Percentiles rank a stretch among this genome's conserved stretches.
Evolutionary conservation across 352 stramenopile species (phyloP).

Genomic region (Phytophthora pseudosyringae): DNA sequence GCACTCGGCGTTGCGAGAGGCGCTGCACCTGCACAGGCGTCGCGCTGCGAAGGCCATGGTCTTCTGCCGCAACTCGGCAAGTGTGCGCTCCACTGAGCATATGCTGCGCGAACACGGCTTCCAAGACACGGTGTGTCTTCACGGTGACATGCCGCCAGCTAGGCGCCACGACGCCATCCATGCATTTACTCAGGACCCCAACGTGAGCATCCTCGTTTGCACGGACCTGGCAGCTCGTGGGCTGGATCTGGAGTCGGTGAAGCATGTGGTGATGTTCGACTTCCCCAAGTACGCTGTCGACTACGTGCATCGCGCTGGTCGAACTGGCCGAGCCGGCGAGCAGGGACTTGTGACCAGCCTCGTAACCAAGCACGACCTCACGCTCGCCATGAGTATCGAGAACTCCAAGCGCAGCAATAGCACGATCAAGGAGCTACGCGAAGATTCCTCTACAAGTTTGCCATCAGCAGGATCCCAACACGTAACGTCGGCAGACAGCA

Average conservation of each 20-base stretch:
- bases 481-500: constrained; percentile 12
- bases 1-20: constrained; percentile 71
- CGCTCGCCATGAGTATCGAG: constrained; percentile 66
- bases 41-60: constrained; percentile 66
- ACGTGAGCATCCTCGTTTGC: constrained; percentile 88
- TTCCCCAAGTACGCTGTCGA: constrained; percentile 93
- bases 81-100: constrained; percentile 80
- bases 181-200: constrained; percentile 49
- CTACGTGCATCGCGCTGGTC: constrained; percentile 93
- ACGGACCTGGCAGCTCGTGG: constrained; percentile 94
- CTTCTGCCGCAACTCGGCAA: constrained; percentile 80
- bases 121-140: constrained; percentile 59
- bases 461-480: constrained; percentile 5
- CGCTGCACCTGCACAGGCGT: constrained; percentile 49
- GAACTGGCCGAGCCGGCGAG: constrained; percentile 67
- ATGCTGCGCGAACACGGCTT: constrained; percentile 85
- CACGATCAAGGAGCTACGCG: constrained; percentile 61
- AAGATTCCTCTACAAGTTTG: constrained; percentile 10
- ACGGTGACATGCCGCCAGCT: constrained; percentile 74
- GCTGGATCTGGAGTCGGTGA: constrained; percentile 90
- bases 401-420: constrained; percentile 68
- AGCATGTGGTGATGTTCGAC: constrained; percentile 94
- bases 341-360: constrained; percentile 74
- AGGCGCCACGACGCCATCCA: constrained; percentile 65
- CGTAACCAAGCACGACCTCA: constrained; percentile 75